Conservation (phyloP, 1,139 yeast species). For the Debaryomycetaceae sp. region DNA sequence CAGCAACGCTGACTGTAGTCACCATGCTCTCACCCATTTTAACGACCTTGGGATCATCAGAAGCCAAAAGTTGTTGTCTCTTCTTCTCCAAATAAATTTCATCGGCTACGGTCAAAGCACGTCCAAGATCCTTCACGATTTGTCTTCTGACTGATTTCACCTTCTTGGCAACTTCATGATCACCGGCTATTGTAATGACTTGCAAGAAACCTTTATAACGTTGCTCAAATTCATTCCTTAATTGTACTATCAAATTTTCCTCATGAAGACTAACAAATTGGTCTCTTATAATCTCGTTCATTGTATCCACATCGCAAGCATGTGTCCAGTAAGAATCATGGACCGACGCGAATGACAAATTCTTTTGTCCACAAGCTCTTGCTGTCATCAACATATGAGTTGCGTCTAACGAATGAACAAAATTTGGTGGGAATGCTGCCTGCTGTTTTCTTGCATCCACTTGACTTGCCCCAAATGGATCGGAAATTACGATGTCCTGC, state of each 20-base stretch:
- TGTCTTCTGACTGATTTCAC: conserved; percentile 51
- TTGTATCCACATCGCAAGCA: conserved; percentile 72
- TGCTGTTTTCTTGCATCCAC: conserved; percentile 88
- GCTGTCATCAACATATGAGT: conserved; percentile 96
- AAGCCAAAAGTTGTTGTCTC: conserved; percentile 54
- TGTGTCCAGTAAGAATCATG: conserved; percentile 99
- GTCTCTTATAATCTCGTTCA: conserved; percentile 73
- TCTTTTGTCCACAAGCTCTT: conserved; percentile 62
- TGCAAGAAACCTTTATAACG: conserved; percentile 74
- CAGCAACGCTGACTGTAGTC: conserved; percentile 73
- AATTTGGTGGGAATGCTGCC: conserved; percentile 95
- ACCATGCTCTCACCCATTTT: conserved; percentile 55
- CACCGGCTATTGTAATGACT: conserved; percentile 51
- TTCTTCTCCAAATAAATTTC: conserved; percentile 70
- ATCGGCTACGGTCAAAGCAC: conserved; percentile 63
- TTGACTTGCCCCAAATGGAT: conserved; percentile 77
- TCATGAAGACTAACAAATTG: conserved; percentile 78
- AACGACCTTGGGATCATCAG: conserved; percentile 48
- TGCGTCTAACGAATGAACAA: conserved; percentile 92
- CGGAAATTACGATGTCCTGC: conserved; percentile 78
- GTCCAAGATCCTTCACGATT: conserved; percentile 48
- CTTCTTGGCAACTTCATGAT: conserved; percentile 50
- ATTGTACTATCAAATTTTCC: conserved; percentile 63
- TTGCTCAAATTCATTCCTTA: conserved; percentile 75
- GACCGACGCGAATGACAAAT: conserved; percentile 86